Conservation (phyloP, 169 alveolate species). For the Plasmodium fragile region DNA sequence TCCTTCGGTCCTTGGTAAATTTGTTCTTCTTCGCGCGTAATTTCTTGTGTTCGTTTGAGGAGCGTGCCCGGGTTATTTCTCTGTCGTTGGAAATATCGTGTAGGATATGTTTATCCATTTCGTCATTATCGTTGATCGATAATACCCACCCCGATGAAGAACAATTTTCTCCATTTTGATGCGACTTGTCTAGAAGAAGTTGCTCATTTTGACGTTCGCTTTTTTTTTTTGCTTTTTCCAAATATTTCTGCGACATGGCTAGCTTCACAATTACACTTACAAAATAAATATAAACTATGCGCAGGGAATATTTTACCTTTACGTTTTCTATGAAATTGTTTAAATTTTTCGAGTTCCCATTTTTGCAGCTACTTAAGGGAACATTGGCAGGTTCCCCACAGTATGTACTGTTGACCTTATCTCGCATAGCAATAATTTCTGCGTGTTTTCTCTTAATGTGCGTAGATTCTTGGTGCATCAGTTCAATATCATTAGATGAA, state of each 20-base stretch:
- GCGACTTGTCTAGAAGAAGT: neutral
- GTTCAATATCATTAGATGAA: neutral
- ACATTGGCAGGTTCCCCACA: neutral
- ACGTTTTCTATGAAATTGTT: conserved; percentile 22
- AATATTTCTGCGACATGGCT: conserved; percentile 37
- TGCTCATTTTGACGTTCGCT: neutral
- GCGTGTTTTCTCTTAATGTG: neutral
- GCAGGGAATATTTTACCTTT: conserved; percentile 46
- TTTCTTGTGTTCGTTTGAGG: neutral
- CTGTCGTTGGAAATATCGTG: neutral
- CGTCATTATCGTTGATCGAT: neutral
- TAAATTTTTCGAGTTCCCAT: neutral
- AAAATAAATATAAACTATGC: conserved; percentile 40
- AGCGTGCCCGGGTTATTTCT: neutral
- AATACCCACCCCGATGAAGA: neutral
- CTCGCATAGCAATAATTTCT: neutral
- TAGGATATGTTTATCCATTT: neutral
- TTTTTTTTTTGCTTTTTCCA: conserved; percentile 28
- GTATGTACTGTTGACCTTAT: neutral
- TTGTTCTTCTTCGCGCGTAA: neutral
- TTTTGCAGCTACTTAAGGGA: neutral
- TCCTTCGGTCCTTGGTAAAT: neutral
- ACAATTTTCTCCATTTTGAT: neutral
- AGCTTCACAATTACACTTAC: conserved; percentile 36
- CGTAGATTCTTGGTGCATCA: neutral